These are phyloP conservation scores for Lichtheimia ornata DNA, from an alignment of 371 early-diverging fungal species.

Conservation along the genomic window DNA sequence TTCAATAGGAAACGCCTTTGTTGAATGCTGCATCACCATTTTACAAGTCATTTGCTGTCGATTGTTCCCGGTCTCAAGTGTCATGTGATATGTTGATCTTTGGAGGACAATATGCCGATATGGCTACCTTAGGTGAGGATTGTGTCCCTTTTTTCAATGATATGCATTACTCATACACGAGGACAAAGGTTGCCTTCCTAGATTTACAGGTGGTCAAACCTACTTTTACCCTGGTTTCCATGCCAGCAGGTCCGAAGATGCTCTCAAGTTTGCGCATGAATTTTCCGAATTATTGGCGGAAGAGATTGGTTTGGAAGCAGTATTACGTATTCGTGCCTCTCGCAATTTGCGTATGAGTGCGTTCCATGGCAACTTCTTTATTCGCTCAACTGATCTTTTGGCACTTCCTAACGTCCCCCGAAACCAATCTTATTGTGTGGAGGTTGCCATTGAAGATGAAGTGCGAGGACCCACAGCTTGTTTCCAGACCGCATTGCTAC, in stretches of 20 bases:
- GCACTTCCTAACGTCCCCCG: conserved; percentile 94
- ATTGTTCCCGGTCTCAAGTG: conserved; percentile 90
- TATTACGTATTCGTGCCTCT: conserved; percentile 92
- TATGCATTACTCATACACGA: neutral
- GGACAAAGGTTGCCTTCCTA: conserved; percentile 67
- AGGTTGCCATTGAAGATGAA: conserved; percentile 85
- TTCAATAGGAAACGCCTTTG: conserved; percentile 69
- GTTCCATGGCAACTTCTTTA: conserved; percentile 96
- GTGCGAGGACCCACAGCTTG: conserved; percentile 79
- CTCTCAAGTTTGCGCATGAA: conserved; percentile 87
- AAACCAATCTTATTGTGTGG: conserved; percentile 91
- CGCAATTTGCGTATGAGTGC: conserved; percentile 85
- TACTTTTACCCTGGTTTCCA: conserved; percentile 96
- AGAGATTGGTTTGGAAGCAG: conserved; percentile 91
- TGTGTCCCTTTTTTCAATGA: neutral
- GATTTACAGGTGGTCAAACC: conserved; percentile 93
- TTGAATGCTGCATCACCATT: conserved; percentile 82
- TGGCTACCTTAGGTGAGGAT: conserved; percentile 76
- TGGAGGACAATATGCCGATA: conserved; percentile 25
- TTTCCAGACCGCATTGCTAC: conserved; percentile 97
- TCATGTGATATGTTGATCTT: conserved; percentile 91
- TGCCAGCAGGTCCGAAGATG: conserved; percentile 83
- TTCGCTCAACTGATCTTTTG: conserved; percentile 93
- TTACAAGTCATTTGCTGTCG: conserved; percentile 93
- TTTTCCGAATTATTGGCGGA: conserved; percentile 81